A percentile compares a stretch with the other conserved stretches of the same genome.
phyloP scores from a whole-genome alignment of 1,284 basidiomycete genomes.

The Ustanciosporium gigantosporum region DNA sequence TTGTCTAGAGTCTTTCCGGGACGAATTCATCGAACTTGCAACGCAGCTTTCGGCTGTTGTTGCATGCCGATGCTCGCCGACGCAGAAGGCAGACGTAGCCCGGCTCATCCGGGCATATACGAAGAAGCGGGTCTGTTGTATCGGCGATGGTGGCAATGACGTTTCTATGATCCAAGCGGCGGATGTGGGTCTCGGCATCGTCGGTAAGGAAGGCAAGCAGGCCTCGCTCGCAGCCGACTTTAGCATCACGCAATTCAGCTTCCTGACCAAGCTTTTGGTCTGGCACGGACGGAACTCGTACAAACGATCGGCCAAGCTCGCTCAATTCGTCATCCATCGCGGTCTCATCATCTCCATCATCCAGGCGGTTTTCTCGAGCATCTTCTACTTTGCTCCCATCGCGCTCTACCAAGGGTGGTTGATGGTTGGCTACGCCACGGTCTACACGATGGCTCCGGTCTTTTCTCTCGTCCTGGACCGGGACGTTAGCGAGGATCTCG shows the following conservation, averaged over 20 bases:
- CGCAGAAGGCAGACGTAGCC: slow-evolving; percentile 97
- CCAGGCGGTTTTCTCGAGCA: slow-evolving; percentile 83
- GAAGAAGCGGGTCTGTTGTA: slow-evolving; percentile 94
- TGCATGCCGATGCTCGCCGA: slow-evolving; percentile 96
- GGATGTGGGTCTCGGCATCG: slow-evolving; percentile 92
- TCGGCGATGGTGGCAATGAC: slow-evolving; percentile 92
- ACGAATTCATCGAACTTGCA: slow-evolving; percentile 91
- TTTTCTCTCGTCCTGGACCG: slow-evolving; percentile 94
- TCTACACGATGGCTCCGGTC: slow-evolving; percentile 98
- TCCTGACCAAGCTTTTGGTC: slow-evolving; percentile 89
- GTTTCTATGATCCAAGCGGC: slow-evolving; percentile 96
- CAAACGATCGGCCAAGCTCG: slow-evolving; percentile 93
- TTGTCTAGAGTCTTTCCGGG: slow-evolving; percentile 83
- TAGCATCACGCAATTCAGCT: slow-evolving; percentile 92
- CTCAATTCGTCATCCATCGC: slow-evolving; percentile 93
- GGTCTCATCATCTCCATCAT: slow-evolving; percentile 97
- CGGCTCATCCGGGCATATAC: slow-evolving; percentile 85
- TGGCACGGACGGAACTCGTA: slow-evolving; percentile 98
- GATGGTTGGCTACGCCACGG: slow-evolving; percentile 95
- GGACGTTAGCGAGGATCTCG: slow-evolving; percentile 93
- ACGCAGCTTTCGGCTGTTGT: slow-evolving; percentile 95
- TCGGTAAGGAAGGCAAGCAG: slow-evolving; percentile 98
- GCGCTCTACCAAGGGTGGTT: slow-evolving; percentile 98
- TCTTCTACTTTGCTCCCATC: slow-evolving; percentile 98
- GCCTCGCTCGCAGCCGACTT: slow-evolving; percentile 97